phyloP scores from a whole-genome alignment of 768 basidiomycete genomes.

The Piloderma croceum region DNA sequence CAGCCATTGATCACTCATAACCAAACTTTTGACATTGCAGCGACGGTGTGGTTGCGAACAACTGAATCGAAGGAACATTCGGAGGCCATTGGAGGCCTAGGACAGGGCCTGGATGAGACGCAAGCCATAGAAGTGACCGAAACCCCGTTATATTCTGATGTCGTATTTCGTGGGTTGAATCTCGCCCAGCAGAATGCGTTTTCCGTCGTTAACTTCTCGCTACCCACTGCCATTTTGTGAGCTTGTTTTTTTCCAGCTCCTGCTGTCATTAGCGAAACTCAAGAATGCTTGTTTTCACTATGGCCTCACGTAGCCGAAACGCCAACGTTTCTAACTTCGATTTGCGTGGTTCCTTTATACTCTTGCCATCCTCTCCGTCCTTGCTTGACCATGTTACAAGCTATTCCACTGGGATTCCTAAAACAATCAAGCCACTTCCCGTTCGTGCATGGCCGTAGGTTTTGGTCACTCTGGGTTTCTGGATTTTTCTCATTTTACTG shows the following conservation, averaged over 20 bases:
- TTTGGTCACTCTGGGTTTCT: too few species aligned
- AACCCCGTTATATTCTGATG: constrained; percentile 22
- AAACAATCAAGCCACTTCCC: constrained; percentile 3
- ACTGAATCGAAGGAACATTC: constrained; percentile 13
- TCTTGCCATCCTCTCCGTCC: constrained; percentile 9
- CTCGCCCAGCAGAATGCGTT: constrained; percentile 21
- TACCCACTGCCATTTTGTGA: constrained; percentile 32
- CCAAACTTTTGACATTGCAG: constrained; percentile 24
- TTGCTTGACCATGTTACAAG: constrained; percentile 6
- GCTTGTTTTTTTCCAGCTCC: too few species aligned
- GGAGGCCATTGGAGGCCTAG: too few species aligned
- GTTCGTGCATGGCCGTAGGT: constrained; percentile 13
- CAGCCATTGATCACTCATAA: constrained; percentile 19
- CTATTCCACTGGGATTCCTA: constrained; percentile 11
- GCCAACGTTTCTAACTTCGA: too few species aligned
- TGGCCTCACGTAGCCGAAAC: too few species aligned
- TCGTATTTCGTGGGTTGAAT: constrained; percentile 23
- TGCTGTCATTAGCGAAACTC: too few species aligned
- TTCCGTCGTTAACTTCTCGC: constrained; percentile 19
- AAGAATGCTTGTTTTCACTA: too few species aligned
- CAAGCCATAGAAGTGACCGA: constrained; percentile 10
- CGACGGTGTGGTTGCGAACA: constrained; percentile 22
- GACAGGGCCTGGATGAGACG: neutral
- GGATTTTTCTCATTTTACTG: too few species aligned
- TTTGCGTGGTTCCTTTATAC: constrained; percentile 12